A percentile compares a stretch with the other conserved stretches of the same genome.
These are phyloP conservation scores for Metschnikowia orientalis DNA, from an alignment of 805 yeast species.

Conservation along the genomic window DNA sequence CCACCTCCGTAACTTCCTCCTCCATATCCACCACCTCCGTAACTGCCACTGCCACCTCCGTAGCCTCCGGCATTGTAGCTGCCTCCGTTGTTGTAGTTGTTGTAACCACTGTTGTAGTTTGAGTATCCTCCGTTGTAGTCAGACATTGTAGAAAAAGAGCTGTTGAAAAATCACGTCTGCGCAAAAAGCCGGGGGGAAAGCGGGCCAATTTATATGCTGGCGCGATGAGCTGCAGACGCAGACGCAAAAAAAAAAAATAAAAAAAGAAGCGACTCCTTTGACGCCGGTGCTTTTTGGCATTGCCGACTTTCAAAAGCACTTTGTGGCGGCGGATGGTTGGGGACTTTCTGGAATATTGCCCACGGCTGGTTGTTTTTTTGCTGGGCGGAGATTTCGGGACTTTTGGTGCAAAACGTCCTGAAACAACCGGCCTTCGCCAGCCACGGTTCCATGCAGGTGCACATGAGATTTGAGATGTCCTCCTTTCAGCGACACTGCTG, in stretches of 20 bases:
- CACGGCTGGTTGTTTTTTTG: too few species aligned
- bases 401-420: too few species aligned
- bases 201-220: not conserved
- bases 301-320: too few species aligned
- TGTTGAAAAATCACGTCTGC: too few species aligned
- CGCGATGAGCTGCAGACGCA: slow-evolving; percentile 3
- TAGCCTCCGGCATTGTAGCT: slow-evolving; percentile 19
- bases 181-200: slow-evolving; percentile 3
- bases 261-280: not conserved
- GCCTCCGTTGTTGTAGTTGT: slow-evolving; percentile 14
- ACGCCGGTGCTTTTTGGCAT: not conserved
- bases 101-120: slow-evolving; percentile 33
- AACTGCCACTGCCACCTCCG: slow-evolving; percentile 12
- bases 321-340: too few species aligned
- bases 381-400: too few species aligned
- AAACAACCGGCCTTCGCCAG: too few species aligned
- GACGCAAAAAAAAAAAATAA: not conserved
- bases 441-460: too few species aligned
- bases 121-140: slow-evolving; percentile 20
- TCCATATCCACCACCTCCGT: slow-evolving; percentile 24
- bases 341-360: too few species aligned
- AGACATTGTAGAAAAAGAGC: slow-evolving; percentile 12
- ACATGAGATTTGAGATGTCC: too few species aligned
- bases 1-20: slow-evolving; percentile 34
- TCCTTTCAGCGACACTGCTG: too few species aligned